Base-by-base conservation (phyloP, 768 basidiomycete species). In the Collybia sordida region DNA sequence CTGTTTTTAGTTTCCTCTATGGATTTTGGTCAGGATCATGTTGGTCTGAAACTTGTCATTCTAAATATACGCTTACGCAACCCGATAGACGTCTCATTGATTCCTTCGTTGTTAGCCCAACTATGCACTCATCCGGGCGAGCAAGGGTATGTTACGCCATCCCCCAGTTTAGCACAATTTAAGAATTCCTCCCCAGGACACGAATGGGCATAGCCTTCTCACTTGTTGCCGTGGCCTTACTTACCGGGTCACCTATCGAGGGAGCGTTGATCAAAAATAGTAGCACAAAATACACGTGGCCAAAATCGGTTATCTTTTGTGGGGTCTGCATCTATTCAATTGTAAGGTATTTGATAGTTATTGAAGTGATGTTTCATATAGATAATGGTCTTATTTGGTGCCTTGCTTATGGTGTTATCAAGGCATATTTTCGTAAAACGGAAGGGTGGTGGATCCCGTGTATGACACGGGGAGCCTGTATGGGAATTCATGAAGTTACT, bases 11-110 rank as follows among this genome's bases (percentile, higher is more conserved):
- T 1, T 50, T 76, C 3, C 59, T 80, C 34, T 83, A 80, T 53
- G 82, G 82, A 7, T 80, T 80, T 64, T 75, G 73, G 64, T 79
- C 78, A 21, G 80, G 81, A 11, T 73, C 75, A 42, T 80, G 81
- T 81, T 52, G 53, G 74, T 69, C 43, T 18, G 53, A 50, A 46
- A 48, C 42, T 53, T 38, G 19, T 34, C 35, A 38, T 17, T 42
- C 17, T 25, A 8, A 3, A n/a, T 24, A 11, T 8, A 9, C 22
- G 1, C n/a, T 18, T 25, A 48, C 28, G 11, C 27, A 34, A 37
- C 25, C n/a, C n/a, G 18, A 17, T 36, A 72, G 74, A 75, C 52
- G 66, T 74, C 17, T 71, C 71, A 5, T 61, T 74, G 2, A 68
- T 71, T 31, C 73, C 74, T 0, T 67, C 72, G 1, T 49, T 76